Conservation (phyloP, 306 rosid species). For the Vigna nakashimae region DNA sequence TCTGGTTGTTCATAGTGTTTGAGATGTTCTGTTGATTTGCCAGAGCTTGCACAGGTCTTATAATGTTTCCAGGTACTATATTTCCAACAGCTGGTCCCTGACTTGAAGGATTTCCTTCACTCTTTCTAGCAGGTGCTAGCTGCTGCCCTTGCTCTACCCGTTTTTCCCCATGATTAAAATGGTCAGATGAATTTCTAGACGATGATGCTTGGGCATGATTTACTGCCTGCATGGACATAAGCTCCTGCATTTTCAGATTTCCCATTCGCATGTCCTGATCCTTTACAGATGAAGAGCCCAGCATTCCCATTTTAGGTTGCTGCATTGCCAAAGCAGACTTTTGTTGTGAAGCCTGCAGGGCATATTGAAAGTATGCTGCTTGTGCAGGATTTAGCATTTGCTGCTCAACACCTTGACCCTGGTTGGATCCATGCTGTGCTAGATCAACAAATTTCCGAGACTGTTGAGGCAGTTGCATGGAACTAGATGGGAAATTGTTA, state of each 20-base stretch:
- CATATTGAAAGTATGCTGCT: constrained; percentile 86
- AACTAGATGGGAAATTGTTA: constrained; percentile 66
- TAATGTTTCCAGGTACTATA: constrained; percentile 66
- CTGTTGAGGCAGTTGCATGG: constrained; percentile 80
- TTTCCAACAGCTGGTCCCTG: constrained; percentile 64
- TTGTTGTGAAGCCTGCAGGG: constrained; percentile 81
- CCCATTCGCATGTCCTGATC: constrained; percentile 86
- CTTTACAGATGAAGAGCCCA: constrained; percentile 69
- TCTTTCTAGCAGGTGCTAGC: constrained; percentile 68
- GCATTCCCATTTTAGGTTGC: constrained; percentile 78
- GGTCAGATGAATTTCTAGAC: constrained; percentile 69
- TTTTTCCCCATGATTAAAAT: constrained; percentile 75
- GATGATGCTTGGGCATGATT: constrained; percentile 72
- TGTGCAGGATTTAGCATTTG: constrained; percentile 73
- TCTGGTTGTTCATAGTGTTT: constrained; percentile 72
- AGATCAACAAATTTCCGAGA: constrained; percentile 72
- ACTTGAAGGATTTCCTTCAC: constrained; percentile 65
- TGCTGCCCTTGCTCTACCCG: constrained; percentile 78
- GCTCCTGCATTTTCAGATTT: constrained; percentile 82
- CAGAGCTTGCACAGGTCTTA: constrained; percentile 69
- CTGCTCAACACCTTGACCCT: constrained; percentile 81
- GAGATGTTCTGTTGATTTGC: constrained; percentile 67
- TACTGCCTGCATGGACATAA: constrained; percentile 65
- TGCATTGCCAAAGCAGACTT: constrained; percentile 80
- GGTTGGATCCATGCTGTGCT: constrained; percentile 76